Evolutionary conservation across 2,329 filamentous ascomycete species (phyloP).

Genomic region (Trichoderma gracile): DNA sequence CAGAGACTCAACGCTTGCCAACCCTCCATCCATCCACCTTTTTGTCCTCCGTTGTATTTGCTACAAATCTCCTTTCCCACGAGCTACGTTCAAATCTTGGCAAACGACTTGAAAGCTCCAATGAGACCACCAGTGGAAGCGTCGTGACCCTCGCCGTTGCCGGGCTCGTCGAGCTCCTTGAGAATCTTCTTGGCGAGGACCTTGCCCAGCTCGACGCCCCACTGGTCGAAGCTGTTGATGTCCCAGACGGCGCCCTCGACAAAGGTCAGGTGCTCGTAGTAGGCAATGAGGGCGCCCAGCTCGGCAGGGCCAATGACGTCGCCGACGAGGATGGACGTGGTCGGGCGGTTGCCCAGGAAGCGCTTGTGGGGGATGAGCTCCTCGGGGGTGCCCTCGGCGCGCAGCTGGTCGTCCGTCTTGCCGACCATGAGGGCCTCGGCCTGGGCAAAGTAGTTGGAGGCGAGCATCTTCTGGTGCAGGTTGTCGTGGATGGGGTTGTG

Average conservation of each 20-base stretch:
- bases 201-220: constrained; percentile 98
- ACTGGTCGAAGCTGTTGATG: constrained; percentile 99
- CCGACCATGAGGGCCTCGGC: constrained; percentile 88
- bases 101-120: constrained; percentile 82
- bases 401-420: constrained; percentile 79
- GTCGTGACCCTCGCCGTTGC: constrained; percentile 74
- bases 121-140: constrained; percentile 86
- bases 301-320: constrained; percentile 92
- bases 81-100: constrained; percentile 47
- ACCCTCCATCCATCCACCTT: background rate
- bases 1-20: background rate
- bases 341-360: constrained; percentile 96
- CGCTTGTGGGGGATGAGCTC: constrained; percentile 96
- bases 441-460: constrained; percentile 89
- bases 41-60: background rate
- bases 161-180: constrained; percentile 78
- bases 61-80: background rate
- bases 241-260: constrained; percentile 98
- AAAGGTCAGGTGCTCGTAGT: constrained; percentile 99
- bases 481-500: constrained; percentile 94
- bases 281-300: constrained; percentile 91
- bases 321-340: constrained; percentile 86
- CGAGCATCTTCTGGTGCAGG: constrained; percentile 95
- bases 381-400: constrained; percentile 70
- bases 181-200: constrained; percentile 90